These are phyloP conservation scores for Kodamaea derodonti DNA, from an alignment of 1,139 yeast species.

Conservation along the genomic window DNA sequence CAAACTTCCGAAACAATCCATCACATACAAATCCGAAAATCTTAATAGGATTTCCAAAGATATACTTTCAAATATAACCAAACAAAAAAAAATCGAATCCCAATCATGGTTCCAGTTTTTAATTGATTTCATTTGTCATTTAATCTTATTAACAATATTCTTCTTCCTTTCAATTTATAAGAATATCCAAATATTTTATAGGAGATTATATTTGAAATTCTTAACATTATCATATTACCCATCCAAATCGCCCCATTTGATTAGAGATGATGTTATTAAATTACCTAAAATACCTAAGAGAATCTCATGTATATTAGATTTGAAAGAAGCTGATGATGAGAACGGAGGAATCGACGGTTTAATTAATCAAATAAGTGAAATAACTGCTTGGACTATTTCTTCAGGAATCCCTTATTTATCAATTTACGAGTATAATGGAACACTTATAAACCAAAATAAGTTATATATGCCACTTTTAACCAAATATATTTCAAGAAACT, in stretches of 20 bases:
- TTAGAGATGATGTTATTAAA: constrained; percentile 75
- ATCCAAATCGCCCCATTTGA: constrained; percentile 78
- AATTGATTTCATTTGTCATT: constrained; percentile 22
- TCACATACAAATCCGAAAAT: background rate
- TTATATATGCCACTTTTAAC: constrained; percentile 50
- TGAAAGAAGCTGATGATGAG: constrained; percentile 72
- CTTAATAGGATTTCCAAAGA: background rate
- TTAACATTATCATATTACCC: constrained; percentile 72
- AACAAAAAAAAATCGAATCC: background rate
- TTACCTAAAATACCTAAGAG: constrained; percentile 74
- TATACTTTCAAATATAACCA: background rate
- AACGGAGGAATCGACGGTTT: constrained; percentile 88
- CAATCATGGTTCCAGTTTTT: constrained; percentile 6
- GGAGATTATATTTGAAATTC: constrained; percentile 54
- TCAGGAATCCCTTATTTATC: constrained; percentile 73
- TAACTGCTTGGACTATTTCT: constrained; percentile 83
- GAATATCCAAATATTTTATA: constrained; percentile 48
- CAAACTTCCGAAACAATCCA: background rate
- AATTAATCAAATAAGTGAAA: constrained; percentile 69
- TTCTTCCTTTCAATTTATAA: constrained; percentile 54
- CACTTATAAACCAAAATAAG: constrained; percentile 41
- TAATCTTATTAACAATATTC: constrained; percentile 50
- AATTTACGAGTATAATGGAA: constrained; percentile 79
- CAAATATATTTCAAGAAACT: constrained; percentile 54
- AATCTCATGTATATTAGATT: constrained; percentile 67